These are phyloP conservation scores for Aspergillus clavatus DNA, from an alignment of 2,329 filamentous ascomycete species.

Conservation along the genomic window DNA sequence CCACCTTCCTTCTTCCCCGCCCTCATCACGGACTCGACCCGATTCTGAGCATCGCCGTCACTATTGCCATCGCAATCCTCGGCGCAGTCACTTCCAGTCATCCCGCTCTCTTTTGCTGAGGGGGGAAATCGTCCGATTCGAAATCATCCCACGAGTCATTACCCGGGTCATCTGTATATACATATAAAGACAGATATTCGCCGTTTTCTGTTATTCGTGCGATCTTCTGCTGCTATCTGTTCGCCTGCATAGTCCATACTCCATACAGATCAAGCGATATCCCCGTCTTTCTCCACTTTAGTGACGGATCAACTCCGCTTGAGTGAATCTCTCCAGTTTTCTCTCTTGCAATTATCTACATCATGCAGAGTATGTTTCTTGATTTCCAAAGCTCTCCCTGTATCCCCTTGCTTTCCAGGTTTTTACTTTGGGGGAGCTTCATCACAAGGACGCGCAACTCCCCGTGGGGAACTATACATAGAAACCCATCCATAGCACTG, in stretches of 20 bases:
- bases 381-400: background rate
- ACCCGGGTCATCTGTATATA: background rate
- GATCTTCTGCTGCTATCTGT: no score
- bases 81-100: slow-evolving; percentile 5
- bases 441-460: slow-evolving; percentile 8
- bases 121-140: slow-evolving; percentile 4
- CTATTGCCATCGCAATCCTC: slow-evolving; percentile 5
- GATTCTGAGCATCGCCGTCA: slow-evolving; percentile 10
- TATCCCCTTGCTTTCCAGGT: no score
- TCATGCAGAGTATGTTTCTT: slow-evolving; percentile 35
- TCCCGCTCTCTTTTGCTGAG: slow-evolving; percentile 4
- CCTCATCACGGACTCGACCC: slow-evolving; percentile 13
- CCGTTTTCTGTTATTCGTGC: background rate
- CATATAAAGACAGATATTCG: no score
- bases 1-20: slow-evolving; percentile 32
- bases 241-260: no score
- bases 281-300: background rate
- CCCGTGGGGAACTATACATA: no score
- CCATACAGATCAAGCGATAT: no score
- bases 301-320: slow-evolving; percentile 7
- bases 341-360: slow-evolving; percentile 13
- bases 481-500: no score
- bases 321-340: slow-evolving; percentile 9
- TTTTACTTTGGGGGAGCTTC: no score
- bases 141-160: background rate